Evolutionary conservation across 75 land plant genomes (phyloP).

Genomic region (Isoetes taiwanensis): DNA sequence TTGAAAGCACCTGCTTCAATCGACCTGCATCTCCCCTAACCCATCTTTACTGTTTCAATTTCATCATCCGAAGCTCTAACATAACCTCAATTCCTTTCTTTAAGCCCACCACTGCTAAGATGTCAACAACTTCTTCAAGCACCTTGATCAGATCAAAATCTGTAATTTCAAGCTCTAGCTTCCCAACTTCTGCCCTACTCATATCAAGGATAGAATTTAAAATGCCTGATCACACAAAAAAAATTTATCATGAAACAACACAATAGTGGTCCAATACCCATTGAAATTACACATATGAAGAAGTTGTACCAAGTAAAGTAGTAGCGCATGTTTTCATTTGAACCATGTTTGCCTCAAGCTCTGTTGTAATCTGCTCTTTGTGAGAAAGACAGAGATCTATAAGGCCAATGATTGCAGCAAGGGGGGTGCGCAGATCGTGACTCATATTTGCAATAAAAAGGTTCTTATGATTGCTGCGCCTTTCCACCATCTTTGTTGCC

Average conservation of each 20-base stretch:
- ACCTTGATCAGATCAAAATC: conserved; percentile 52
- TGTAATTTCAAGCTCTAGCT: conserved; percentile 45
- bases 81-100: conserved; percentile 66
- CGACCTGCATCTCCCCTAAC: conserved; percentile 53
- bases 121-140: conserved; percentile 60
- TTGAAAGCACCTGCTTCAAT: conserved; percentile 49
- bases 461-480: conserved; percentile 53
- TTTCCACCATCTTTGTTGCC: conserved; percentile 60
- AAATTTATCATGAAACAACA: background rate
- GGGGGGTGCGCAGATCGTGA: conserved; percentile 62
- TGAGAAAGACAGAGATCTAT: conserved; percentile 40
- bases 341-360: conserved; percentile 37
- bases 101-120: conserved; percentile 45
- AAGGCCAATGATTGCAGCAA: conserved; percentile 52
- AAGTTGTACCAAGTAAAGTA: conserved; percentile 46
- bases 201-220: conserved; percentile 71
- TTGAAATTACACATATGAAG: background rate
- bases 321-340: conserved; percentile 55
- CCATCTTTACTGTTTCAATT: conserved; percentile 27
- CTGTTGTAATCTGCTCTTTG: conserved; percentile 21
- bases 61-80: conserved; percentile 52
- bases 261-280: background rate
- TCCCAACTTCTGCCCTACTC: conserved; percentile 77
- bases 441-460: conserved; percentile 52
- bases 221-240: conserved; percentile 35